Evolutionary conservation across 306 rosid genomes (phyloP).

Genomic region (Acmispon strigosus): DNA sequence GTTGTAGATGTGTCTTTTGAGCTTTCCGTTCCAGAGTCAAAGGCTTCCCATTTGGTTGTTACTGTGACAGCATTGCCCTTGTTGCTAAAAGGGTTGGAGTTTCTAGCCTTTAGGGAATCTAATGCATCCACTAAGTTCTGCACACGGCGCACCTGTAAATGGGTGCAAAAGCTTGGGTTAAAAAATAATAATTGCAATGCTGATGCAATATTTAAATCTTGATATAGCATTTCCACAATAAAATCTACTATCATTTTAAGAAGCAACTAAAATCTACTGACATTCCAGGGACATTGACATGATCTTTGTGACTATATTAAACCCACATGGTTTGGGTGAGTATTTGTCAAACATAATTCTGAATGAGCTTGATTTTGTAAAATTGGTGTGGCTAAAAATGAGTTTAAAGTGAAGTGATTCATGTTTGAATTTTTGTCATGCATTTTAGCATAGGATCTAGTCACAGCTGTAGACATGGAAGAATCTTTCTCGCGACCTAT

Average conservation of each 20-base stretch:
- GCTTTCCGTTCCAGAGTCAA: conserved; percentile 52
- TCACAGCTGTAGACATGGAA: too few relatives aligned
- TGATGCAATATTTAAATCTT: not conserved
- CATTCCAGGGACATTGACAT: not conserved
- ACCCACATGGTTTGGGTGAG: not conserved
- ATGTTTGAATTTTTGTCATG: too few relatives aligned
- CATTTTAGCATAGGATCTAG: too few relatives aligned
- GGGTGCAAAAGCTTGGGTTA: not conserved
- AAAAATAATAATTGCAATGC: not conserved
- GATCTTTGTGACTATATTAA: not conserved
- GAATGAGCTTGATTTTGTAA: too few relatives aligned
- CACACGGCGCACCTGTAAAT: conserved; percentile 48
- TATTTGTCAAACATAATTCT: too few relatives aligned
- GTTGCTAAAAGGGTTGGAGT: conserved; percentile 33
- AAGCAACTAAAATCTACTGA: too few relatives aligned
- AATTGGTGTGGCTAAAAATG: too few relatives aligned
- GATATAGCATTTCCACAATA: too few relatives aligned
- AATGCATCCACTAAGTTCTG: conserved; percentile 31
- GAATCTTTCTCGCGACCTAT: too few relatives aligned
- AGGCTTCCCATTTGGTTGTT: conserved; percentile 64
- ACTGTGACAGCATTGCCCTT: conserved; percentile 36
- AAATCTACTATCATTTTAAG: too few relatives aligned
- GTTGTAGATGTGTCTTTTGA: conserved; percentile 39
- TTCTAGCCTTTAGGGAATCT: conserved; percentile 42
- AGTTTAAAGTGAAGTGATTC: too few relatives aligned